Conservation (phyloP, 2,329 filamentous ascomycete species). For the Stagonosporopsis rhizophila region DNA sequence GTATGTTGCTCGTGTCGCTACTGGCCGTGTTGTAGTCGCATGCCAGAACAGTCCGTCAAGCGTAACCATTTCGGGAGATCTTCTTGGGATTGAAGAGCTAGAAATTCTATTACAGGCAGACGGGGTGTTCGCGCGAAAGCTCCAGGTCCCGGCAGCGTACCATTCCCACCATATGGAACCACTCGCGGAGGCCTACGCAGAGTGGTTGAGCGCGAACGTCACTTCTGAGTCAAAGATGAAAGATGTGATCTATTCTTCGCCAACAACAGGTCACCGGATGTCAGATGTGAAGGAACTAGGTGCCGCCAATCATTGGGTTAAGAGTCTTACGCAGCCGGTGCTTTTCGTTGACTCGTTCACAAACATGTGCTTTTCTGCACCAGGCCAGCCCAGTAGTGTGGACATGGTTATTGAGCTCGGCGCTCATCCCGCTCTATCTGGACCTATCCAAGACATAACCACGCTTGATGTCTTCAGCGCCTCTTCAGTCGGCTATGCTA, state of each 20-base stretch:
- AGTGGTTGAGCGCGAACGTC: neutral
- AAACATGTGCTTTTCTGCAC: constrained; percentile 7
- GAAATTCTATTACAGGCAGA: constrained; percentile 43
- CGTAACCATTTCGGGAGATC: constrained; percentile 55
- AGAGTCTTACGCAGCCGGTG: constrained; percentile 10
- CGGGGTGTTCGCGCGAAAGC: constrained; percentile 47
- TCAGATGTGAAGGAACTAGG: neutral
- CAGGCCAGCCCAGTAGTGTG: neutral
- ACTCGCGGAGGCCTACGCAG: constrained; percentile 21
- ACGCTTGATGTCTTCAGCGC: constrained; percentile 2
- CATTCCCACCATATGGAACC: constrained; percentile 54
- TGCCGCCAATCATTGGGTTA: constrained; percentile 10
- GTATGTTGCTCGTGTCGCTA: neutral
- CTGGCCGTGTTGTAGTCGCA: constrained; percentile 15
- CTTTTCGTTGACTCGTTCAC: constrained; percentile 7
- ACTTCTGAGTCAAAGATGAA: neutral
- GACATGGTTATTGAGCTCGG: constrained; percentile 15
- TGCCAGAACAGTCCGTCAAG: constrained; percentile 50
- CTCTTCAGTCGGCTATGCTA: constrained; percentile 26
- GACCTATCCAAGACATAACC: constrained; percentile 19
- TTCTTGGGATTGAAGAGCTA: constrained; percentile 44
- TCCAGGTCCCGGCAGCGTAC: constrained; percentile 55
- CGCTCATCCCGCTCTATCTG: constrained; percentile 8
- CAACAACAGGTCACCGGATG: too few species aligned
- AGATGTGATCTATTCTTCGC: neutral